Evolutionary conservation across 805 yeast genomes (phyloP), one percentile per base, ranked within the genome.

Genomic region (Kluyveromyces starmeri): DNA sequence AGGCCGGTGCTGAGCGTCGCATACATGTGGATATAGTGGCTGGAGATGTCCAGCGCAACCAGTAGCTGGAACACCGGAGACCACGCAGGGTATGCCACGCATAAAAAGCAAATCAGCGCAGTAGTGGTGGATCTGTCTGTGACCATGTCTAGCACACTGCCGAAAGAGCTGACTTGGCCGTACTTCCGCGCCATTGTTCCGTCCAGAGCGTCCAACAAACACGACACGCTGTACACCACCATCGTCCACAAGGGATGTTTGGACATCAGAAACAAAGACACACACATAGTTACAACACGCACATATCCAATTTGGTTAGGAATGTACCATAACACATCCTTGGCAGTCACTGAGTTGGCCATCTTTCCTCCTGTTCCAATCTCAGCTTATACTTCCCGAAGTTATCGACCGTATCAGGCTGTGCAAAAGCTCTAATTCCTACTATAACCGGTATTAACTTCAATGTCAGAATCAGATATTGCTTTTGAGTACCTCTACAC

Each of bases 11-110:
- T 70, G 48, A 88, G 65, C 63, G 85, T 82, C 27, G 97, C 95
- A 59, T 88, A 88, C 98, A 92, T 92, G 64, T 92, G 98, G 83
- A 92, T 83, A 64, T 92, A 92, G 58, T 92, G 99, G 34, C 94
- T 82, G 2, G 96, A 86, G 49, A 92, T 70, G 53, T 83, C 94
- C 48, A 92, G 66, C 8, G 94, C 81, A 33, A 88, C 77, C 47
- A 92, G 67, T 17, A 83, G 47, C 63, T 92, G 99, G 78, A 89
- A 88, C 7, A 76, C 32, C 9, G 55, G 52, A 25, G 51, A 46
- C 38, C 44, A 51, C n/a, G 35, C 48, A 6, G 96, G 96, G 52
- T 83, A 89, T 30, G 82, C 65, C 23, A 83, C 77, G 45, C 92
- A 75, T 38, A 92, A 67, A 58, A 73, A 92, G 57, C 94, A 86